Conservation (phyloP, 2,329 filamentous ascomycete genomes). For the Plectosphaerella plurivora region DNA sequence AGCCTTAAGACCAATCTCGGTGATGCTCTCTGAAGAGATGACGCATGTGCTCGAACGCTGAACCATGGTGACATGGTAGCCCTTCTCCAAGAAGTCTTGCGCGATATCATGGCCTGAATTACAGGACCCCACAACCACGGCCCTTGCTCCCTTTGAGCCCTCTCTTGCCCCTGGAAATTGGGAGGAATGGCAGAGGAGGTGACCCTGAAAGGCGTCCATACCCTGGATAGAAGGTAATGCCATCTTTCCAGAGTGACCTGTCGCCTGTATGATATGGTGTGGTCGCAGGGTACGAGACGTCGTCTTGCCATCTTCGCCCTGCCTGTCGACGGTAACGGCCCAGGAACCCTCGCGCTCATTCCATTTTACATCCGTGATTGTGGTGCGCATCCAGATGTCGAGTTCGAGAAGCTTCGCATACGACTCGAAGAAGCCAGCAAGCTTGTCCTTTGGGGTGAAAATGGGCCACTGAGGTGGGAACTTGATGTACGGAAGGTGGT, state of each 20-base stretch:
- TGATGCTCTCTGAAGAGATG: conserved; percentile 49
- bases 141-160: conserved; percentile 49
- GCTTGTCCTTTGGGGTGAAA: conserved; percentile 65
- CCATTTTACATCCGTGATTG: conserved; percentile 39
- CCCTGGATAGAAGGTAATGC: conserved; percentile 50
- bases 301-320: conserved; percentile 32
- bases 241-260: conserved; percentile 64
- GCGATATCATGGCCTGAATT: conserved; percentile 68
- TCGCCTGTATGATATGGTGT: conserved; percentile 62
- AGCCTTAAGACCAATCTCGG: conserved; percentile 47
- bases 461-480: conserved; percentile 61
- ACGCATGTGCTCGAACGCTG: conserved; percentile 66
- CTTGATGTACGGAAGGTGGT: conserved; percentile 54
- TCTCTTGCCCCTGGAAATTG: conserved; percentile 50
- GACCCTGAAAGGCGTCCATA: conserved; percentile 50
- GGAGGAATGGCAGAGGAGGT: conserved; percentile 51
- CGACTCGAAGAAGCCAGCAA: conserved; percentile 59
- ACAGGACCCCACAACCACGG: conserved; percentile 62
- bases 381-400: conserved; percentile 57
- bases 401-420: conserved; percentile 60
- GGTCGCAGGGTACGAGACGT: conserved; percentile 55
- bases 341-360: conserved; percentile 45
- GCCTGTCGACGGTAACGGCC: conserved; percentile 50
- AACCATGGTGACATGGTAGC: conserved; percentile 65
- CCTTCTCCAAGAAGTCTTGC: conserved; percentile 63